These are phyloP conservation scores for Hebeloma cylindrosporum DNA, from an alignment of 768 basidiomycete genomes.

Conservation along the genomic window DNA sequence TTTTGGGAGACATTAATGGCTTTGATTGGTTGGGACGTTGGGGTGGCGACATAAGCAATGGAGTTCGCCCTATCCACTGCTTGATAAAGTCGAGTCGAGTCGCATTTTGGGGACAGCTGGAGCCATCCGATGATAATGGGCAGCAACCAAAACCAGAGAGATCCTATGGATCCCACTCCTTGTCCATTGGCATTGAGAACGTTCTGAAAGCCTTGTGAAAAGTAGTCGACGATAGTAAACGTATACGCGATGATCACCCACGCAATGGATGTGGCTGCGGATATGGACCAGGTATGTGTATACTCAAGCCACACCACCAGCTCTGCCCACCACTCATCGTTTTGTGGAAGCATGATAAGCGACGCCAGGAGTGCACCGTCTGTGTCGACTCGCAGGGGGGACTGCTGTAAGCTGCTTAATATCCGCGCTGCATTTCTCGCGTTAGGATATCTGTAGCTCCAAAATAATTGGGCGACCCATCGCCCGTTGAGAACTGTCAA, in stretches of 20 bases:
- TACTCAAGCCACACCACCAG: slow-evolving; percentile 34
- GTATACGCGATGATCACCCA: slow-evolving; percentile 48
- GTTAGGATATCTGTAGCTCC: slow-evolving; percentile 31
- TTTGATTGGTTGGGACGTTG: background rate
- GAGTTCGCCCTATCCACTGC: slow-evolving; percentile 31
- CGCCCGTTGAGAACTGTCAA: slow-evolving; percentile 44
- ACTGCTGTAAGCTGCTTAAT: slow-evolving; percentile 43
- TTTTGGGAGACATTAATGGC: background rate
- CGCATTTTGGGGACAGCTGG: slow-evolving; percentile 40
- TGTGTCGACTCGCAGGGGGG: slow-evolving; percentile 33
- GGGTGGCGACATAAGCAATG: slow-evolving; percentile 25
- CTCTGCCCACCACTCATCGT: slow-evolving; percentile 43
- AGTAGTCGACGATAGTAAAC: slow-evolving; percentile 38
- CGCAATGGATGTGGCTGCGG: slow-evolving; percentile 37
- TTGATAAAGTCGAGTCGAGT: slow-evolving; percentile 29
- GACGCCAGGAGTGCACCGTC: slow-evolving; percentile 34
- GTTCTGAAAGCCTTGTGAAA: slow-evolving; percentile 18
- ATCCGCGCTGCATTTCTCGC: slow-evolving; percentile 29
- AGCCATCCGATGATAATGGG: slow-evolving; percentile 43
- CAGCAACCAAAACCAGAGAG: slow-evolving; percentile 45
- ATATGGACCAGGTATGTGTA: slow-evolving; percentile 37
- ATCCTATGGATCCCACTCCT: slow-evolving; percentile 29
- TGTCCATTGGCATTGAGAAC: slow-evolving; percentile 34
- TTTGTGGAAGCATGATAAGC: slow-evolving; percentile 41
- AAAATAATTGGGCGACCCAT: slow-evolving; percentile 38